Conservation (phyloP, 306 rosid species). For the Castanopsis chinensis region DNA sequence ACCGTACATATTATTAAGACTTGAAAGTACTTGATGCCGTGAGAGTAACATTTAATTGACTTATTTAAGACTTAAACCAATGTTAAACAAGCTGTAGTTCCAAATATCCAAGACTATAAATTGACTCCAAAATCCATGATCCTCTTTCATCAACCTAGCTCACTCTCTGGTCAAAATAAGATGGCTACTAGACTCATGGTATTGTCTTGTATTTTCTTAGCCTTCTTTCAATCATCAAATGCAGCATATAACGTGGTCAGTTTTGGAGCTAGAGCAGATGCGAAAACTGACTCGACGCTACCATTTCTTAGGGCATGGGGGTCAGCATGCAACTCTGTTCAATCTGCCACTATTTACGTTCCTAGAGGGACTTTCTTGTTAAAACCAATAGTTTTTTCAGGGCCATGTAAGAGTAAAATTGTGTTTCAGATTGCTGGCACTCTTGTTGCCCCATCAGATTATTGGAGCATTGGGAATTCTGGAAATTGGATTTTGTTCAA, state of each 20-base stretch:
- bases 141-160: neutral
- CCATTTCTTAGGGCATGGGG: slow-evolving; percentile 29
- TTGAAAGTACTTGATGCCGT: neutral
- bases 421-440: slow-evolving; percentile 22
- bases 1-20: neutral
- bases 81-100: neutral
- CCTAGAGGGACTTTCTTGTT: slow-evolving; percentile 20
- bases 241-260: slow-evolving; percentile 22
- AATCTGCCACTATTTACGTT: slow-evolving; percentile 19
- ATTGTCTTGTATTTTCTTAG: neutral
- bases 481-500: slow-evolving; percentile 27
- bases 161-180: neutral
- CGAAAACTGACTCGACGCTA: slow-evolving; percentile 17
- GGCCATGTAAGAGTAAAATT: slow-evolving; percentile 27
- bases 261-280: slow-evolving; percentile 26
- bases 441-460: slow-evolving; percentile 29
- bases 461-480: slow-evolving; percentile 19
- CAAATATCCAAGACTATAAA: neutral
- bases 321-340: neutral
- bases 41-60: neutral
- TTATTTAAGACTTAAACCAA: neutral
- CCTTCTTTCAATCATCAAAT: neutral
- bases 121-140: neutral
- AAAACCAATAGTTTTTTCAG: slow-evolving; percentile 1
- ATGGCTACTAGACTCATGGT: neutral